Evolutionary conservation across 1,284 basidiomycete genomes (phyloP).

Genomic region (Erythrobasidium hasegawianum): DNA sequence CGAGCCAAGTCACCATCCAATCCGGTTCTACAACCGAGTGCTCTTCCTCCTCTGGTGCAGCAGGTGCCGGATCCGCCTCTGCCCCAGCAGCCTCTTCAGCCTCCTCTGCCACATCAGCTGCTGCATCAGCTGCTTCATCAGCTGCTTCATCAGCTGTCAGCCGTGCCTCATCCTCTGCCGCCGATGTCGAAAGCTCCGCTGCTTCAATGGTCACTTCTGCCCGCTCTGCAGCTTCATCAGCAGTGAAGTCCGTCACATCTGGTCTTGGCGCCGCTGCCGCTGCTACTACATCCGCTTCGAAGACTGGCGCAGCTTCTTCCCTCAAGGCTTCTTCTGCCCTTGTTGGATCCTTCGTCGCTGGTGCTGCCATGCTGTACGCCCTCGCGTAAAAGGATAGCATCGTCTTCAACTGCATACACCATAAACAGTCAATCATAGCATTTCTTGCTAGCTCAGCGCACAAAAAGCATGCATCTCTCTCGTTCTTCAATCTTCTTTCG

Average conservation of each 20-base stretch:
- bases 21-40: constrained; percentile 22
- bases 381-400: constrained; percentile 12
- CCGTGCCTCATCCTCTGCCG: not conserved
- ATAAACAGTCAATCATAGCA: too few species aligned
- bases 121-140: not conserved
- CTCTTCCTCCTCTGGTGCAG: not conserved
- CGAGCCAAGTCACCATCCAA: constrained; percentile 20
- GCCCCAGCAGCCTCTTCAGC: constrained; percentile 14
- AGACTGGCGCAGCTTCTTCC: constrained; percentile 4
- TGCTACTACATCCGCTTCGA: constrained; percentile 13
- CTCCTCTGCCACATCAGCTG: too few species aligned
- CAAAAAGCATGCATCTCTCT: too few species aligned
- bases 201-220: not conserved
- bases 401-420: too few species aligned
- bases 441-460: too few species aligned
- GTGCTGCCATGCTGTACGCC: constrained; percentile 23
- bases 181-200: not conserved
- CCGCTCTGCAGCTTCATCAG: not conserved
- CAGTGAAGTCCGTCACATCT: not conserved
- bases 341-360: constrained; percentile 9
- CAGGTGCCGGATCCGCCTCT: constrained; percentile 1
- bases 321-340: constrained; percentile 5
- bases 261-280: constrained; percentile 20
- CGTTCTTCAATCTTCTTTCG: too few species aligned
- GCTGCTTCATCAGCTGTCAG: not conserved